A percentile compares a stretch with the other conserved stretches of the same genome.
Conservation (phyloP, 106 monocot species). For the Ottelia alismoides region DNA sequence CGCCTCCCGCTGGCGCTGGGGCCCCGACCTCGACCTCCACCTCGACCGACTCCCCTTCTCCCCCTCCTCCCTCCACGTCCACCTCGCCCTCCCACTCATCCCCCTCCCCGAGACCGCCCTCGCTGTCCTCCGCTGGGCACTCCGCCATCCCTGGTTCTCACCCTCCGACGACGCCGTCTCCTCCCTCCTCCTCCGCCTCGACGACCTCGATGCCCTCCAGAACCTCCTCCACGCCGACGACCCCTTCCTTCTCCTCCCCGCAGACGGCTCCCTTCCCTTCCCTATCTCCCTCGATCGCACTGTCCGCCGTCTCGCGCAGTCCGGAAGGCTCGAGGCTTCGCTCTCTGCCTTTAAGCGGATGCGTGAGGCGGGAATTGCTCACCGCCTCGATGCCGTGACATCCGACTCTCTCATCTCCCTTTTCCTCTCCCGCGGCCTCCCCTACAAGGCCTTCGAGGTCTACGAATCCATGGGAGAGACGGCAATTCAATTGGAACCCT, state of each 20-base stretch:
- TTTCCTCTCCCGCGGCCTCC: conserved; percentile 56
- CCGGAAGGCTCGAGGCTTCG: conserved; percentile 38
- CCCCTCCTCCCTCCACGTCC: conserved; percentile 21
- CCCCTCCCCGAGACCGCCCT: conserved; percentile 34
- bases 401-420: conserved; percentile 66
- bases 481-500: conserved; percentile 21
- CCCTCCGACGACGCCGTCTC: conserved; percentile 32
- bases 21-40: conserved; percentile 39
- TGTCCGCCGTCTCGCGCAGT: conserved; percentile 25
- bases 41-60: conserved; percentile 36
- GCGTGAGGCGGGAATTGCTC: conserved; percentile 17
- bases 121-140: conserved; percentile 74
- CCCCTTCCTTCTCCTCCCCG: conserved; percentile 9
- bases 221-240: conserved; percentile 59
- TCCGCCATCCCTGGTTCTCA: conserved; percentile 49
- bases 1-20: conserved; percentile 43
- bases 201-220: conserved; percentile 32
- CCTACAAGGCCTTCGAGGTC: conserved; percentile 91
- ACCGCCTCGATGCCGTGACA: conserved; percentile 24
- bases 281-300: conserved; percentile 30
- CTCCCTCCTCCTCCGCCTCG: conserved; percentile 37
- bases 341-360: conserved; percentile 74
- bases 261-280: conserved; percentile 4
- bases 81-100: conserved; percentile 5
- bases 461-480: conserved; percentile 46